A percentile compares a stretch with the other conserved stretches of the same genome.
Evolutionary conservation across 768 basidiomycete genomes (phyloP).

Genomic region (Gymnopilus junonius): DNA sequence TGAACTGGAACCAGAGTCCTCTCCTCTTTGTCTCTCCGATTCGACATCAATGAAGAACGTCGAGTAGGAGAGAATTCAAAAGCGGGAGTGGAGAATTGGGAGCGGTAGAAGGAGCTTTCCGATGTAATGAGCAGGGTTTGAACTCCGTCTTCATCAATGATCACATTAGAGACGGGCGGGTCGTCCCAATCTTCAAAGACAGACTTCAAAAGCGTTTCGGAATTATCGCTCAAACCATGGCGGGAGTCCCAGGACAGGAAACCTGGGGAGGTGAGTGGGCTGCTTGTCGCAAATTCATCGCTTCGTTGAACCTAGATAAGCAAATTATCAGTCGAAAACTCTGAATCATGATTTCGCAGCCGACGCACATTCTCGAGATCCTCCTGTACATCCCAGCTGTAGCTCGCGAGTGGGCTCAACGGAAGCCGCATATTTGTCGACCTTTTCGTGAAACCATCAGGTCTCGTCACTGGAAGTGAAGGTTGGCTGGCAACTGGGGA

Average conservation of each 20-base stretch:
- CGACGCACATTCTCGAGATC: conserved; percentile 18
- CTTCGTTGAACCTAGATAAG: conserved; percentile 6
- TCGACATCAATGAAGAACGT: conserved; percentile 11
- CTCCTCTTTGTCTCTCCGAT: background rate
- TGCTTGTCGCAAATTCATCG: conserved; percentile 6
- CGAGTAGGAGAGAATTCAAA: conserved; percentile 19
- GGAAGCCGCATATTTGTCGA: conserved; percentile 15
- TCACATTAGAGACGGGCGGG: conserved; percentile 6
- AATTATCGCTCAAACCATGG: conserved; percentile 5
- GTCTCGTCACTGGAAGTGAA: conserved; percentile 13
- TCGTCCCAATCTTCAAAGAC: conserved; percentile 29
- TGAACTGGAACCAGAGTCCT: background rate
- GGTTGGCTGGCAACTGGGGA: conserved; percentile 21
- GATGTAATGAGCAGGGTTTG: conserved; percentile 23
- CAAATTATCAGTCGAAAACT: background rate
- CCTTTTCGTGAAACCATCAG: conserved; percentile 16
- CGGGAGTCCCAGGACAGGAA: conserved; percentile 18
- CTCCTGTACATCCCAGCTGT: conserved; percentile 21
- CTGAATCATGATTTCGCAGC: background rate
- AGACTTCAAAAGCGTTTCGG: conserved; percentile 13
- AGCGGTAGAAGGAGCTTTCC: conserved; percentile 18
- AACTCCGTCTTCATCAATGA: conserved; percentile 23
- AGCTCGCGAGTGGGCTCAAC: conserved; percentile 17
- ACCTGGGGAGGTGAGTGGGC: conserved; percentile 14
- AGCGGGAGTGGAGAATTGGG: conserved; percentile 11